phyloP scores from a whole-genome alignment of 148 eudicot genomes.

The Fagopyrum homotropicum region DNA sequence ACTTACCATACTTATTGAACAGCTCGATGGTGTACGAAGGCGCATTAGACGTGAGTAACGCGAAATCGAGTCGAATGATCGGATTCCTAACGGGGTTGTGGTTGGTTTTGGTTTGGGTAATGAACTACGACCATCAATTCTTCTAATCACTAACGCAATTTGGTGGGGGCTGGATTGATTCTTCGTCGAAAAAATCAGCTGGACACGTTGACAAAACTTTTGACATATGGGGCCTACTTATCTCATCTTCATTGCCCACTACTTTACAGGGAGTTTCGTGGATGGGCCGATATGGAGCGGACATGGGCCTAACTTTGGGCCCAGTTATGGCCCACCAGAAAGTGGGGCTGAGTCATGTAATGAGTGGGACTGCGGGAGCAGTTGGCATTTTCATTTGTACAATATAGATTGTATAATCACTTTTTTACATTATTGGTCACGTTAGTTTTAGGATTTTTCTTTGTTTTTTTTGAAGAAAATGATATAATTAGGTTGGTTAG shows the following conservation, averaged over 20 bases:
- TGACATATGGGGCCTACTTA: slow-evolving; percentile 4
- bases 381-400: background rate
- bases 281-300: background rate
- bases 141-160: background rate
- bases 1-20: slow-evolving; percentile 6
- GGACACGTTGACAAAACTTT: slow-evolving; percentile 2
- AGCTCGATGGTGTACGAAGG: slow-evolving; percentile 68
- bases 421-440: background rate
- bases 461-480: background rate
- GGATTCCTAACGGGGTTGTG: slow-evolving; percentile 15
- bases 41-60: slow-evolving; percentile 27
- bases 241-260: background rate
- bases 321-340: background rate
- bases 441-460: background rate
- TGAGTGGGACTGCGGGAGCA: background rate
- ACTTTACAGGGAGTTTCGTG: background rate
- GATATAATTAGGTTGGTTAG: background rate
- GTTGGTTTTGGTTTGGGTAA: background rate
- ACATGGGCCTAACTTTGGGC: background rate
- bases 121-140: background rate
- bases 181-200: background rate
- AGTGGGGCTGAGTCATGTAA: background rate
- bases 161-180: background rate
- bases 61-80: slow-evolving; percentile 25
- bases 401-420: background rate